Percentiles rank a stretch among this genome's conserved stretches.
Conservation (phyloP, 345 rosid genomes). For the Garcia nutans region DNA sequence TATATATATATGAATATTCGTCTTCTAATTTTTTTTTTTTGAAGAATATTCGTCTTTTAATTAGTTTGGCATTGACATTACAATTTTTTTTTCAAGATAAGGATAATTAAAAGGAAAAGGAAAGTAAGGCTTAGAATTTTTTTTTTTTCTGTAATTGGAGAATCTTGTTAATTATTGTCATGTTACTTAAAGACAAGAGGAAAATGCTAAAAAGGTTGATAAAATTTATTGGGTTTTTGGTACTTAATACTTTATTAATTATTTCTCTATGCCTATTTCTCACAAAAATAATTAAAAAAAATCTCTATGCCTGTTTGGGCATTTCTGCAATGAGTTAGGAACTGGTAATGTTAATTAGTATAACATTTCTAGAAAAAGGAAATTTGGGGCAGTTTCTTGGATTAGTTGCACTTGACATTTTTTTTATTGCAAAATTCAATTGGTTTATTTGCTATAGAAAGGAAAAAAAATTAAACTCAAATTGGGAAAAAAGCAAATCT, state of each 20-base stretch:
- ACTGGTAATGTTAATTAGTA: too few species aligned
- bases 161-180: neutral
- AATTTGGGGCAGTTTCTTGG: neutral
- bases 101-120: neutral
- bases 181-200: neutral
- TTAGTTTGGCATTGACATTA: too few species aligned
- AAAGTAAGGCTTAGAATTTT: neutral
- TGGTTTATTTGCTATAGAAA: neutral
- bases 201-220: neutral
- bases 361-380: neutral
- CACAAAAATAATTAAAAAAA: too few species aligned
- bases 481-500: neutral
- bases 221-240: neutral
- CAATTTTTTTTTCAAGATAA: too few species aligned
- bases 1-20: too few species aligned
- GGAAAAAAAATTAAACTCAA: neutral
- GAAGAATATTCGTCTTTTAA: too few species aligned
- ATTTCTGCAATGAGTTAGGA: too few species aligned
- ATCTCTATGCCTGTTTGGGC: too few species aligned
- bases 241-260: neutral
- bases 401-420: neutral
- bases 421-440: neutral
- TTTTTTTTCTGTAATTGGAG: neutral
- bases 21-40: too few species aligned
- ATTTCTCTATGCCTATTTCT: too few species aligned